Percentiles rank a stretch among this genome's conserved stretches.
Evolutionary conservation across 1,284 basidiomycete genomes (phyloP).

Genomic region (Butyriboletus appendiculatus): DNA sequence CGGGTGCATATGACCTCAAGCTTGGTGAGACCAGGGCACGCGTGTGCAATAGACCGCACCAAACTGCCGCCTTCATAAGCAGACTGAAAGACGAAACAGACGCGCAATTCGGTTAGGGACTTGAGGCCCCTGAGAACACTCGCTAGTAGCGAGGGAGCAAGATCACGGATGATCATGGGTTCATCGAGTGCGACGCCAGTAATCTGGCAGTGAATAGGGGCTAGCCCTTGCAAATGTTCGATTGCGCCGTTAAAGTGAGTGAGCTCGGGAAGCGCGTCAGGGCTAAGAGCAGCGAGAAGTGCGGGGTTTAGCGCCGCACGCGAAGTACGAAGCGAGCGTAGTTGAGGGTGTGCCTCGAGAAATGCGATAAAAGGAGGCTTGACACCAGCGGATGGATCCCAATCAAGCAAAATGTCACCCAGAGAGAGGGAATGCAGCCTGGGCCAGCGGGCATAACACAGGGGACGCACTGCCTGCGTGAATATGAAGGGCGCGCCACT

Average conservation of each 20-base stretch:
- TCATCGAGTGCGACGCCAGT: slow-evolving; percentile 62
- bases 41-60: slow-evolving; percentile 59
- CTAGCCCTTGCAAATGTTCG: slow-evolving; percentile 59
- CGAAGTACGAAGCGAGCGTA: slow-evolving; percentile 56
- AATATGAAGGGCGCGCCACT: slow-evolving; percentile 55
- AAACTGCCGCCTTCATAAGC: slow-evolving; percentile 71
- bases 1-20: slow-evolving; percentile 65
- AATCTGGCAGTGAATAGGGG: slow-evolving; percentile 43
- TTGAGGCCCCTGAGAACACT: slow-evolving; percentile 54
- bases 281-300: slow-evolving; percentile 50
- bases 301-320: slow-evolving; percentile 55
- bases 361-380: slow-evolving; percentile 62
- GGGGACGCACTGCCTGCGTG: slow-evolving; percentile 38
- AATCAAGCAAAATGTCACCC: slow-evolving; percentile 63
- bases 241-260: slow-evolving; percentile 51
- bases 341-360: slow-evolving; percentile 60
- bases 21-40: slow-evolving; percentile 61
- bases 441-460: slow-evolving; percentile 60
- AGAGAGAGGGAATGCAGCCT: slow-evolving; percentile 54
- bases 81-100: slow-evolving; percentile 67
- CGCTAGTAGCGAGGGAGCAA: slow-evolving; percentile 60
- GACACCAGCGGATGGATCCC: slow-evolving; percentile 39
- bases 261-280: slow-evolving; percentile 48
- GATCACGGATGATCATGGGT: slow-evolving; percentile 62
- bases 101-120: slow-evolving; percentile 55